A percentile compares a stretch with the other conserved stretches of the same genome.
phyloP scores from a whole-genome alignment of 257 asterid genomes.

The Henckelia pumila region DNA sequence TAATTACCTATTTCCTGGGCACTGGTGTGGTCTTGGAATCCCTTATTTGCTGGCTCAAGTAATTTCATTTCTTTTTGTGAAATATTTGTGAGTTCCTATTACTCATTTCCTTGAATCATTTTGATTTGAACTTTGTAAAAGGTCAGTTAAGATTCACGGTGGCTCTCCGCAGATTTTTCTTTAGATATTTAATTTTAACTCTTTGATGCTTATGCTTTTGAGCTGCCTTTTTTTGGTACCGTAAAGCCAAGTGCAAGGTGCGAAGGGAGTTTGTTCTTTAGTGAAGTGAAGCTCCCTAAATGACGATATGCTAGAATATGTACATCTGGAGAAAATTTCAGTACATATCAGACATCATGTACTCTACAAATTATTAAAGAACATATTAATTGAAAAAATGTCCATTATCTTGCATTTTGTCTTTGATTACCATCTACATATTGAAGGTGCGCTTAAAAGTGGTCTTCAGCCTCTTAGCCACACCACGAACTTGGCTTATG shows the following conservation, averaged over 20 bases:
- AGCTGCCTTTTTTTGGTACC: not conserved
- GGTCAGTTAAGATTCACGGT: not conserved
- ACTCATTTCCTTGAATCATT: not conserved
- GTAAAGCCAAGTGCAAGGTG: not conserved
- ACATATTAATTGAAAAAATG: too few relatives aligned
- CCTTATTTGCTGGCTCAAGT: constrained; percentile 1
- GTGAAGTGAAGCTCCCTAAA: too few relatives aligned
- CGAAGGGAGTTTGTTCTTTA: not conserved
- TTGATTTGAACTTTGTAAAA: constrained; percentile 8
- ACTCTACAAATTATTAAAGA: not conserved
- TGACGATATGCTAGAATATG: too few relatives aligned
- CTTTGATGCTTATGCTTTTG: constrained; percentile 18
- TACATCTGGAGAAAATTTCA: not conserved
- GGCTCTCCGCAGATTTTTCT: not conserved
- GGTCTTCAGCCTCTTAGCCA: not conserved
- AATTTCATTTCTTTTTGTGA: not conserved
- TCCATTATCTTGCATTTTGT: not conserved
- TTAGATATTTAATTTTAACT: not conserved
- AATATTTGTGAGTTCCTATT: not conserved
- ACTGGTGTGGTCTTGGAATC: constrained; percentile 7
- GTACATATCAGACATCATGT: not conserved
- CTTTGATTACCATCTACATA: not conserved
- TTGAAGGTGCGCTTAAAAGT: not conserved
- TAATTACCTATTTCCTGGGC: constrained; percentile 3
- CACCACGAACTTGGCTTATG: not conserved